Evolutionary conservation across 305 asterid genomes (phyloP).

Genomic region (Fraxinus greggii): DNA sequence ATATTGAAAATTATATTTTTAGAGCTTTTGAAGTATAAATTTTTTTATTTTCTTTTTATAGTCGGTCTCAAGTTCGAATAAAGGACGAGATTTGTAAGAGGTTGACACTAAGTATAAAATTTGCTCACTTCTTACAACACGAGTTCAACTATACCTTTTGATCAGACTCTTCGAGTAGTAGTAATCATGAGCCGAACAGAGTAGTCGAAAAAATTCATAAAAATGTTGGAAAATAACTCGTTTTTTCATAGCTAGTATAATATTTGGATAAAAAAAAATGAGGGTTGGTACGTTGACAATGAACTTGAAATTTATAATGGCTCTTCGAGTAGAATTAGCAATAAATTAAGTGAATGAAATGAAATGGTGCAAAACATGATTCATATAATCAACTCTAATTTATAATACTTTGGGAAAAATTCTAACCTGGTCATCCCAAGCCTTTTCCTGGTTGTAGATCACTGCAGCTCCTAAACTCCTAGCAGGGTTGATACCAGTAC

Average conservation of each 20-base stretch:
- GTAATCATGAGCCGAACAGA: no score
- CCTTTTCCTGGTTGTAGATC: constrained; percentile 44
- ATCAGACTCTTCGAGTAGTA: no score
- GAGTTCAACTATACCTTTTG: not conserved
- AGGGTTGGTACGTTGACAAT: not conserved
- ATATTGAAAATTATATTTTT: not conserved
- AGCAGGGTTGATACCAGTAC: constrained; percentile 69
- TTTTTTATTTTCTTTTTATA: no score
- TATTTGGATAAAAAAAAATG: not conserved
- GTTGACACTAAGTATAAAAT: not conserved
- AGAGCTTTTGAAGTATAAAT: not conserved
- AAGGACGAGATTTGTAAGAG: no score
- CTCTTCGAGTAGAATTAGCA: not conserved
- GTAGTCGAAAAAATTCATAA: no score
- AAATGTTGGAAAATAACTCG: not conserved
- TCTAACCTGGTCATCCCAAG: constrained; percentile 65
- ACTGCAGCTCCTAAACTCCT: constrained; percentile 85
- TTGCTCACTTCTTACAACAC: not conserved
- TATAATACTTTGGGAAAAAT: not conserved
- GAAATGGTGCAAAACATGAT: not conserved
- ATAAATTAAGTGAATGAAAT: not conserved
- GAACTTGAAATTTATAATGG: not conserved
- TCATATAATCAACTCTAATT: not conserved
- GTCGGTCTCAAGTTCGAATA: not conserved
- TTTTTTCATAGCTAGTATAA: not conserved